Evolutionary conservation across 2,329 filamentous ascomycete species (phyloP), one percentile per base, ranked within the genome.

Genomic region (Chalara sp.): DNA sequence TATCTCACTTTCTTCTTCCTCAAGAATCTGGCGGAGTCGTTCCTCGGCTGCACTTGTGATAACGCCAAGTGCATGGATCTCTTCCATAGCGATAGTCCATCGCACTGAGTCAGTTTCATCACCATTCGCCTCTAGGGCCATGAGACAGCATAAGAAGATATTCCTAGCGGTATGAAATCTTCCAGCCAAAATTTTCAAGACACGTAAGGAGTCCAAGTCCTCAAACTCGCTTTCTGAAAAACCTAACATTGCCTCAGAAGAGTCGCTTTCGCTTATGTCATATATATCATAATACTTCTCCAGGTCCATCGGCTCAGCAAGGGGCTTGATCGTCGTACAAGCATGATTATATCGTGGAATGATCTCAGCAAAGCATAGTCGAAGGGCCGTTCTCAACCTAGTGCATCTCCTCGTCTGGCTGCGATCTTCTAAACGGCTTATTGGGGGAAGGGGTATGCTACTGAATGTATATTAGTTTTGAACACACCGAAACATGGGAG

Each of bases 261-360:
- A 80, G 65, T 91, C 87, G 51, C 83, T 79, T 51, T 84, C 78
- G 54, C 80, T 87, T 53, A 92, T 81, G 58, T 91, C 87, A 64
- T 92, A 91, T 53, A 92, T 86, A 63, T 97, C 92, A 61, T 93
- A 87, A 65, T 96, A 95, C 68, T 90, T 93, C 60, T 95, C 89
- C 42, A 99, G 72, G 62, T 96, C 88, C 46, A 86, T 79, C 62
- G 87, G 81, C 65, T 91, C 84, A 1, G 91, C 82, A 50, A 95
- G 81, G 1, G 79, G 79, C 63, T 84, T 84, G 21, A 97, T 73
- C 3, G 76, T 75, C 40, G 76, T 74, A 55, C 84, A 86, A 10
- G 86, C 83, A 58, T 87, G 80, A 48, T 84, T 80, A 61, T 91
- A 90, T 28, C 80, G 79, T 42, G 83, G 78, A 40, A 96, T 81